phyloP scores from a whole-genome alignment of 352 stramenopile species.

The Phytopythium cucurbitacearum region DNA sequence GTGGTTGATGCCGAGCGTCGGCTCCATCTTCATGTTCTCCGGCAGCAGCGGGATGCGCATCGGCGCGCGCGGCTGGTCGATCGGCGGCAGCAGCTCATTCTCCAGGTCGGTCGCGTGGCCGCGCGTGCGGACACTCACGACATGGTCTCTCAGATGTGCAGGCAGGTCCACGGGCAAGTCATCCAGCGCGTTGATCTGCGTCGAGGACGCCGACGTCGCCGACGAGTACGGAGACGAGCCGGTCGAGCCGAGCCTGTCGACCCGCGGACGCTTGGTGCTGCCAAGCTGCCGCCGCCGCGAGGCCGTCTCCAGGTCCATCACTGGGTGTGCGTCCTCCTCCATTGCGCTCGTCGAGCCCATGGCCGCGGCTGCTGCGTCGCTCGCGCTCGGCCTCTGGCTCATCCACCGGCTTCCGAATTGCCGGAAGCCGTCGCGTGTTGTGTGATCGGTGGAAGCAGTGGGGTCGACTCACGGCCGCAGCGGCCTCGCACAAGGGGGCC shows the following conservation, averaged over 20 bases:
- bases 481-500: too few relatives aligned
- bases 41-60: constrained; percentile 57
- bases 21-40: constrained; percentile 69
- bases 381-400: neutral
- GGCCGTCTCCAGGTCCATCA: constrained; percentile 32
- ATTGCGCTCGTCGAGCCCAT: constrained; percentile 44
- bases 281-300: constrained; percentile 22
- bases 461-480: too few relatives aligned
- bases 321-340: constrained; percentile 39
- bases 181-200: constrained; percentile 19
- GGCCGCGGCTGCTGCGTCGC: neutral
- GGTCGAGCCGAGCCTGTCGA: constrained; percentile 26
- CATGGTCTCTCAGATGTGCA: constrained; percentile 52
- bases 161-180: constrained; percentile 49
- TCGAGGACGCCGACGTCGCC: constrained; percentile 25
- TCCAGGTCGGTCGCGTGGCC: constrained; percentile 26
- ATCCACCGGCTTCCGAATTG: neutral
- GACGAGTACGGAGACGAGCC: constrained; percentile 39
- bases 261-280: constrained; percentile 24
- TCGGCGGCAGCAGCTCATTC: constrained; percentile 52
- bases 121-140: constrained; percentile 37
- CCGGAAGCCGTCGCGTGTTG: neutral
- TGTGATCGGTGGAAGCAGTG: too few relatives aligned
- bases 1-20: constrained; percentile 48
- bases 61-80: constrained; percentile 42